Conservation (phyloP, 73 alveolate species). For the Blepharisma stoltei region DNA sequence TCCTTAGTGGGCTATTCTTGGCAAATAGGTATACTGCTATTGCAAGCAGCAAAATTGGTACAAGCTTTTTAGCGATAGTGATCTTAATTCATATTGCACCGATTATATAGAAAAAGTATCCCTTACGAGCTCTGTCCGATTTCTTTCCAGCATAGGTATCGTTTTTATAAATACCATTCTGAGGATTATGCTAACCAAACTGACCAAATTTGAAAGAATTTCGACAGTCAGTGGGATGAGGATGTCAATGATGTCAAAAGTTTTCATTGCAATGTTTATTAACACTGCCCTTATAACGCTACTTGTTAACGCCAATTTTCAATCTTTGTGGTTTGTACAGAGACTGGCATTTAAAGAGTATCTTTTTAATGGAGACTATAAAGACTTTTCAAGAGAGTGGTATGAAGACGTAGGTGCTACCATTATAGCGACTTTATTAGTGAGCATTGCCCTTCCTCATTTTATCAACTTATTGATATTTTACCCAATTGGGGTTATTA, state of each 20-base stretch:
- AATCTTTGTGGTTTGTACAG: slow-evolving; percentile 27
- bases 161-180: slow-evolving; percentile 37
- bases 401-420: slow-evolving; percentile 53
- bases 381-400: slow-evolving; percentile 57
- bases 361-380: slow-evolving; percentile 35
- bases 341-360: slow-evolving; percentile 32
- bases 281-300: slow-evolving; percentile 49
- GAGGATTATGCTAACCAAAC: slow-evolving; percentile 24
- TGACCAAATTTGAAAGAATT: slow-evolving; percentile 42
- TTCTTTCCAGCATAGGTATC: slow-evolving; percentile 42
- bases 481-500: slow-evolving; percentile 31
- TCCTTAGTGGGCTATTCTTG: too few species aligned
- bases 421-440: slow-evolving; percentile 35
- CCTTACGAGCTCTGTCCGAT: slow-evolving; percentile 10
- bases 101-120: slow-evolving; percentile 29
- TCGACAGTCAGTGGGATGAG: slow-evolving; percentile 28
- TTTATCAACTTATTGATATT: slow-evolving; percentile 31
- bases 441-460: slow-evolving; percentile 38
- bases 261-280: slow-evolving; percentile 40
- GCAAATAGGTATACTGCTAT: too few species aligned
- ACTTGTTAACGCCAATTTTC: slow-evolving; percentile 48
- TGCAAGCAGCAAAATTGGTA: slow-evolving; percentile 36
- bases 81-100: slow-evolving; percentile 32
- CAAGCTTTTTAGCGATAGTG: slow-evolving; percentile 20
- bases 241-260: slow-evolving; percentile 32